A percentile compares a stretch with the other conserved stretches of the same genome.
phyloP scores from a whole-genome alignment of 495 filamentous ascomycete species.

The Gamarada debralockiae region DNA sequence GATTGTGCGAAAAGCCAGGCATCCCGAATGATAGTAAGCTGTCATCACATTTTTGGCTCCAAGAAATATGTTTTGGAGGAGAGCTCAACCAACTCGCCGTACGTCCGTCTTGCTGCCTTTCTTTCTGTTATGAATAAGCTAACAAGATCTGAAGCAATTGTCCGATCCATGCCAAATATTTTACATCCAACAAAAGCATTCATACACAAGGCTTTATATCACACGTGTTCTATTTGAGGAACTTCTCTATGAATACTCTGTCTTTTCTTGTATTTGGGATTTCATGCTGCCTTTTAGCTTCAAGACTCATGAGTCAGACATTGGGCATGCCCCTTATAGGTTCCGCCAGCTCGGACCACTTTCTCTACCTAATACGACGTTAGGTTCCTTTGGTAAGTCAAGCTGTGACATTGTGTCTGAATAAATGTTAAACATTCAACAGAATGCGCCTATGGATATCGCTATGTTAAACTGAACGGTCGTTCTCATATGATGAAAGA shows the following conservation, averaged over 20 bases:
- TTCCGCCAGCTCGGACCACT: constrained; percentile 10
- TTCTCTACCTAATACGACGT: not conserved
- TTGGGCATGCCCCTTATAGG: constrained; percentile 14
- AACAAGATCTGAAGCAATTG: not conserved
- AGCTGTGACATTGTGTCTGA: not conserved
- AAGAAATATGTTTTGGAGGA: not conserved
- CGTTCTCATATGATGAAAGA: not conserved
- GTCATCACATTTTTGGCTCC: not conserved
- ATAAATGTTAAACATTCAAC: not conserved
- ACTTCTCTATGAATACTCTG: constrained; percentile 8
- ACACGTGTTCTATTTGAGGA: constrained; percentile 14
- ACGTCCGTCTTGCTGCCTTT: not conserved
- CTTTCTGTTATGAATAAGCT: not conserved
- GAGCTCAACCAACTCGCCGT: not conserved
- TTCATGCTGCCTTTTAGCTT: constrained; percentile 24
- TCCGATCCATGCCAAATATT: constrained; percentile 11
- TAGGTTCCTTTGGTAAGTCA: constrained; percentile 14
- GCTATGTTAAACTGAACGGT: constrained; percentile 25
- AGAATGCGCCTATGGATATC: constrained; percentile 28
- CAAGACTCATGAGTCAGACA: constrained; percentile 20
- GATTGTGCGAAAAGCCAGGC: not conserved
- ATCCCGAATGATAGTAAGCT: not conserved
- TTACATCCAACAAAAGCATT: constrained; percentile 16
- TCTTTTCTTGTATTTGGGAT: constrained; percentile 21
- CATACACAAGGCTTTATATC: constrained; percentile 18